Conservation (phyloP, 352 stramenopile genomes). For the Phytophthora citrophthora region DNA sequence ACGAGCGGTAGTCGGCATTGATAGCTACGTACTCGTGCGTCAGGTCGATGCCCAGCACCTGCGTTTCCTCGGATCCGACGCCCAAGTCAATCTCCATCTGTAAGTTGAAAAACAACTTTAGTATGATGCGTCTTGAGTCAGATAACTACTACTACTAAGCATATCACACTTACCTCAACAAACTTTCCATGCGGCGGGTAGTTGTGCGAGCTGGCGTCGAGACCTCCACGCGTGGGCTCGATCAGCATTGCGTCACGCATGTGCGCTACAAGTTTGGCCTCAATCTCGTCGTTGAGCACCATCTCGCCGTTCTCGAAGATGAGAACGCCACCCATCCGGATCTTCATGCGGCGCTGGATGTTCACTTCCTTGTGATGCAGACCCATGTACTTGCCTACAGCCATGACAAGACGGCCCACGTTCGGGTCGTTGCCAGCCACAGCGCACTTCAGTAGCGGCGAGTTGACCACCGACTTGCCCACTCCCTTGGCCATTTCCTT, state of each 20-base stretch:
- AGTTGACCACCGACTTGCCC: constrained; percentile 94
- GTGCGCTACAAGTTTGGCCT: constrained; percentile 93
- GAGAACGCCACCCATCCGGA: constrained; percentile 88
- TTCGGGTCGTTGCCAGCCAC: constrained; percentile 99
- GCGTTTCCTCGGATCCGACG: constrained; percentile 78
- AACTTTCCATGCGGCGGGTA: constrained; percentile 96
- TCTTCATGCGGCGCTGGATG: constrained; percentile 83
- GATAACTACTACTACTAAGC: no score
- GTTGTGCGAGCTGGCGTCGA: constrained; percentile 82
- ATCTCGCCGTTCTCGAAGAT: constrained; percentile 98
- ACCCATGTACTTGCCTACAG: constrained; percentile 96
- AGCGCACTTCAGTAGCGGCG: constrained; percentile 97
- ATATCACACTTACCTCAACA: constrained; percentile 81
- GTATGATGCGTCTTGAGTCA: no score
- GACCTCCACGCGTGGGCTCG: constrained; percentile 74
- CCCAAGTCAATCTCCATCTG: constrained; percentile 95
- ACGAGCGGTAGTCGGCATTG: constrained; percentile 99
- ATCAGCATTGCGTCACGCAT: constrained; percentile 95
- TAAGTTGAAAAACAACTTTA: neutral
- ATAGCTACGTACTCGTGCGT: constrained; percentile 98
- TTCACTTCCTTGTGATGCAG: constrained; percentile 90
- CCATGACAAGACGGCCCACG: constrained; percentile 96
- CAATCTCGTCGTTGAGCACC: constrained; percentile 90
- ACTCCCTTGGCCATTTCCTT: constrained; percentile 86
- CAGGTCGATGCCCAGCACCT: constrained; percentile 97